Evolutionary conservation across 345 rosid species (phyloP), one percentile per base, ranked within the genome.

Genomic region (Excoecaria cochinchinensis): DNA sequence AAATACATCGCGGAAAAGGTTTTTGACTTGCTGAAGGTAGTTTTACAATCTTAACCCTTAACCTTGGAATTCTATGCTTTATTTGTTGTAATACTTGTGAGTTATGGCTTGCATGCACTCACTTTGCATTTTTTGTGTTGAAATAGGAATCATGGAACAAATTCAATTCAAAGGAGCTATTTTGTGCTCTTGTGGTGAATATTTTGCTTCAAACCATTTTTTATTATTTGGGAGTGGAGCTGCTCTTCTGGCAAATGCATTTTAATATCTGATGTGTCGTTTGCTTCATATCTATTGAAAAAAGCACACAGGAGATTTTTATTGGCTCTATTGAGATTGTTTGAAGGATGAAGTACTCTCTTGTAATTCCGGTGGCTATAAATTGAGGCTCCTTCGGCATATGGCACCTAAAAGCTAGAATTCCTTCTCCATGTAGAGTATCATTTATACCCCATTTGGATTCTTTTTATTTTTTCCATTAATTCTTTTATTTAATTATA

Each of bases 1-100:
- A 95, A 95, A 75, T 95, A 92, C 79, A 64, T 93, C 74, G 98
- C 98, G 0, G 99, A 95, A 84, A 95, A 95, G 82, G 98, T 95
- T 67, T 95, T 95, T 44, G 99, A 95, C 89, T 79, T 95, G 84
- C 97, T 95, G 55, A 95, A 95, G 92, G 99, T 93, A 89, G 44
- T 15, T 38, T 61, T 12, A 38, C 22, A 12, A 6, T 44, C 74
- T 53, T 42, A 25, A 53, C 12, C 36, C 25, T 60, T 42, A 44
- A n/a, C 63, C 24, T 46, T 48, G 58, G 6, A 47, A 8, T 56
- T 24, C 8, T 73, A 53, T 44, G 3, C 7, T 17, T 5, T 8
- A 38, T 48, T 67, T 38, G 46, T 24, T 17, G 19, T 39, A 22
- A 24, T 36, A 36, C 22, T 56, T 58, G 31, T 11, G 19, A 0